Base-by-base conservation (phyloP, 2,329 filamentous ascomycete species). In the Colletotrichum melonis region DNA sequence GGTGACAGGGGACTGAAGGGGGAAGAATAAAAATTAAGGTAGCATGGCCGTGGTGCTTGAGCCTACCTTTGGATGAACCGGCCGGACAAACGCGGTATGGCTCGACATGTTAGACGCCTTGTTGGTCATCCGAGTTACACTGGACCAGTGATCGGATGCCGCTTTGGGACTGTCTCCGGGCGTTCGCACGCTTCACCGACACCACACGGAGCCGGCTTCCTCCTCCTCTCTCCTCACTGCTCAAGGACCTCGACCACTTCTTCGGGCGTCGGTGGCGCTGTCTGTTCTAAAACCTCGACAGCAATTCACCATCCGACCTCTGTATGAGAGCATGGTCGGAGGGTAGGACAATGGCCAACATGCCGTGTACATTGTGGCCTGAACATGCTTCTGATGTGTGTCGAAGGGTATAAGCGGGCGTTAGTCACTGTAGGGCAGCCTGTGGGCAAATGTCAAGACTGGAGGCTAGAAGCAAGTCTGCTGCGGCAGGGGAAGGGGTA, bases 141-240 rank as follows among this genome's bases (percentile, higher is more conserved):
- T 67, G 62, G 59, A 62, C 59, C 32, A 72, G 38, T 63, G 42
- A 46, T 72, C 68, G 52, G 67, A 66, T 58, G 14, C 67, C 62
- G 71, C 67, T 74, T 74, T 74, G 62, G 72, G 72, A 72, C 54
- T 24, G 24, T 57, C 68, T 59, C 46, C 67, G 54, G 26, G 26
- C 58, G 42, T 42, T 56, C 24, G 42, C 49, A 35, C 62, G 59
- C 69, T 69, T 49, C 38, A 60, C 65, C 59, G 42, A 42, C 54
- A 56, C 54, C 42, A 55, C 54, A 32, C 58, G 52, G 49, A 54
- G 57, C 42, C 26, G 32, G 56, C 56, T 32, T 19, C 28, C 14
- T 26, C 56, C n/a, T 55, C 28, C 49, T 16, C 9, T 58, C 8
- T 22, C 35, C 63, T 35, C 19, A 9, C 55, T 52, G 26, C 32